Evolutionary conservation across 2,329 filamentous ascomycete species (phyloP).

Genomic region (Aspergillus nomiae): DNA sequence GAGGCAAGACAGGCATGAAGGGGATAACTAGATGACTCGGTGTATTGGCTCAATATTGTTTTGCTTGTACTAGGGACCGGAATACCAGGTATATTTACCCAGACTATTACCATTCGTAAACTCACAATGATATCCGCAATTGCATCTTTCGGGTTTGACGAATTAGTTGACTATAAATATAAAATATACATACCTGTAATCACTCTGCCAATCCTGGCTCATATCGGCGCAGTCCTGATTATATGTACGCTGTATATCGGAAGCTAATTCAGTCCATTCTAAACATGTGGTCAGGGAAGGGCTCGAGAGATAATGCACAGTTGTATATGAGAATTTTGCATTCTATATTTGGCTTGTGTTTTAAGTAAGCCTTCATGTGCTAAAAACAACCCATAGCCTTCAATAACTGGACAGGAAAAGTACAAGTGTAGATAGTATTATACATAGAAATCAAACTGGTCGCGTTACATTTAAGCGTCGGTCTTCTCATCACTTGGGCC

Average conservation of each 20-base stretch:
- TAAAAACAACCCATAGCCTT: slow-evolving; percentile 20
- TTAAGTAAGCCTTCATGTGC: slow-evolving; percentile 15
- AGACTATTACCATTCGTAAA: background rate
- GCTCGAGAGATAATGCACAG: background rate
- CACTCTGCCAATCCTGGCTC: background rate
- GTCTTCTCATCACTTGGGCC: slow-evolving; percentile 33
- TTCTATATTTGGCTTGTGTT: slow-evolving; percentile 14
- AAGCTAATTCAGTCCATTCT: background rate
- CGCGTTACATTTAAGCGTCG: slow-evolving; percentile 29
- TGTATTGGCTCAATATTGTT: background rate
- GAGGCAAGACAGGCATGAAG: slow-evolving; percentile 25
- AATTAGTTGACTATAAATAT: background rate
- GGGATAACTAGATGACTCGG: background rate
- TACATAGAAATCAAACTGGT: slow-evolving; percentile 31
- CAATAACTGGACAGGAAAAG: slow-evolving; percentile 21
- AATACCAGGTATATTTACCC: background rate
- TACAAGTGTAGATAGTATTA: slow-evolving; percentile 35
- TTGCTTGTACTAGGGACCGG: background rate
- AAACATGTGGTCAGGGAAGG: background rate
- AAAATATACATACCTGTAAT: background rate
- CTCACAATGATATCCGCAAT: background rate
- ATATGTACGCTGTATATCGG: no score
- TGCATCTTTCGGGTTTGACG: background rate
- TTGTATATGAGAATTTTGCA: slow-evolving; percentile 1
- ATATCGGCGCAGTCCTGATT: background rate